These are phyloP conservation scores for Penicillium sp. DNA, from an alignment of 2,329 filamentous ascomycete species.

Conservation along the genomic window DNA sequence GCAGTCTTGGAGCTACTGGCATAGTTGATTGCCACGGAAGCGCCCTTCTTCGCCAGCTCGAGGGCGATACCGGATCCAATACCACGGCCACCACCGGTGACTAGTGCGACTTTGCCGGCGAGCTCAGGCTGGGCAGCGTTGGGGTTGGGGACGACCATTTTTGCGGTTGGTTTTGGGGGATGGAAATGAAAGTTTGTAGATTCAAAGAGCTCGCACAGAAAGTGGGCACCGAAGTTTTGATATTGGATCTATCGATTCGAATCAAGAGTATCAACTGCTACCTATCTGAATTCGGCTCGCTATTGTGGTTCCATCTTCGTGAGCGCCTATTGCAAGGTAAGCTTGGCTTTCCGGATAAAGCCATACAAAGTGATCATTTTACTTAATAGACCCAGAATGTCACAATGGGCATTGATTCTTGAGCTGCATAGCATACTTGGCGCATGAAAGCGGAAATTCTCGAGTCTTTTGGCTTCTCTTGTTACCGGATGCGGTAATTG, in stretches of 20 bases:
- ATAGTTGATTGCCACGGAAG: conserved; percentile 45
- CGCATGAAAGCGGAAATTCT: conserved; percentile 1
- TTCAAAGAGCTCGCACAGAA: not conserved
- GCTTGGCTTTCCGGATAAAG: conserved; percentile 1
- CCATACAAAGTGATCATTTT: not conserved
- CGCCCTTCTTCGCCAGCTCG: conserved; percentile 43
- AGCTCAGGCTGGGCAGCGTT: conserved; percentile 20
- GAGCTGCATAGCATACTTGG: not conserved
- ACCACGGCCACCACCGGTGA: conserved; percentile 41
- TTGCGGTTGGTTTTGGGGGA: not conserved
- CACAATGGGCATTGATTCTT: not conserved
- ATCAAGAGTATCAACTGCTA: not conserved
- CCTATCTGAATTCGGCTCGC: not conserved
- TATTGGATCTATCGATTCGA: not conserved
- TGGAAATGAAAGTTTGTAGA: not conserved
- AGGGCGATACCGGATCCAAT: conserved; percentile 46
- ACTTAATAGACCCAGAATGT: not conserved
- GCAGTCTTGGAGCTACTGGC: conserved; percentile 65
- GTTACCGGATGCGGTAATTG: conserved; percentile 18
- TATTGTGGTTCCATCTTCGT: conserved; percentile 2
- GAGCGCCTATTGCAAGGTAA: not conserved
- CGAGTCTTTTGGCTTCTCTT: not conserved
- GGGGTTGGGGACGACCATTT: conserved; percentile 21
- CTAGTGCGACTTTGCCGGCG: conserved; percentile 41
- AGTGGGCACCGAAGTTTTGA: not conserved